A percentile compares a stretch with the other conserved stretches of the same genome.
phyloP scores from a whole-genome alignment of 2,329 filamentous ascomycete species.

The Diaporthe citriasiana region DNA sequence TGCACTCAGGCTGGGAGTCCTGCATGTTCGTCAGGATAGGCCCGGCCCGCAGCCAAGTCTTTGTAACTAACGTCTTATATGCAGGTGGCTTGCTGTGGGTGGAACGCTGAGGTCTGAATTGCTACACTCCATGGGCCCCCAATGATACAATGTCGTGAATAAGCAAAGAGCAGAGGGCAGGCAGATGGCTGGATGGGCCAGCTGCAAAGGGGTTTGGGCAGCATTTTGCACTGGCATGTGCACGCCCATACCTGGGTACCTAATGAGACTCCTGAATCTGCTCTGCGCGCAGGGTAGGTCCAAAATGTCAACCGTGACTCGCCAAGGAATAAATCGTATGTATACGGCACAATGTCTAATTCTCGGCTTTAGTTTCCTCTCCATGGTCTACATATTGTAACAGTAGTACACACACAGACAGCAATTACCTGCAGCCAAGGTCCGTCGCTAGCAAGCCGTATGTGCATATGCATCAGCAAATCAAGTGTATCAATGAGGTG shows the following conservation, averaged over 20 bases:
- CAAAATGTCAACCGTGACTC: background rate
- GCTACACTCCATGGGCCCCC: background rate
- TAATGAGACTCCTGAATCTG: background rate
- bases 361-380: slow-evolving; percentile 2
- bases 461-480: background rate
- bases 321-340: background rate
- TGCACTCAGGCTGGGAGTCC: too few species aligned
- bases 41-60: slow-evolving; percentile 6
- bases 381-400: background rate
- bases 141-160: background rate
- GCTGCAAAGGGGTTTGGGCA: background rate
- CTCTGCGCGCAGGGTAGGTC: background rate
- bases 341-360: background rate
- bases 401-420: background rate
- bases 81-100: background rate
- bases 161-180: background rate
- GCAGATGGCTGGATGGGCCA: background rate
- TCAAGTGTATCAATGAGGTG: slow-evolving; percentile 15
- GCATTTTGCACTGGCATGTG: background rate
- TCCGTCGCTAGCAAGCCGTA: background rate
- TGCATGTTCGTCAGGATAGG: slow-evolving; percentile 2
- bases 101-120: background rate
- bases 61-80: too few species aligned
- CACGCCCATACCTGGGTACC: background rate
- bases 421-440: slow-evolving; percentile 11